Evolutionary conservation across 768 basidiomycete species (phyloP), one percentile per base, ranked within the genome.

Genomic region (Hebeloma cylindrosporum): DNA sequence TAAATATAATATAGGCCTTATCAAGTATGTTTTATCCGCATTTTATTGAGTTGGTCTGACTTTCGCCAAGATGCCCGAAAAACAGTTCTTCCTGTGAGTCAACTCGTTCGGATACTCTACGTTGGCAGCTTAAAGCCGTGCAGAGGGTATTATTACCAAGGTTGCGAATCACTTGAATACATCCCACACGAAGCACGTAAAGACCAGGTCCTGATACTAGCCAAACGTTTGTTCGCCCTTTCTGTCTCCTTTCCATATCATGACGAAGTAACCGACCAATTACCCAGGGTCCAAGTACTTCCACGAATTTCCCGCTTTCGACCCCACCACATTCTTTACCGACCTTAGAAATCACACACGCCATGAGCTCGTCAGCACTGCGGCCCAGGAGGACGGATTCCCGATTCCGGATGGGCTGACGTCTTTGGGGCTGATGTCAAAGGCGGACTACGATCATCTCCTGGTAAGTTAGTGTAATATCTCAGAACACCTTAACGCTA

Each of bases 111-210:
- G 4, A 21, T 13, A 6, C 9, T 30, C 13, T 13, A 35, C 21
- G 20, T 20, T 21, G 13, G 5, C 7, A 10, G 14, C 33, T 7
- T 30, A 37, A 8, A 21, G 0, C 17, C 14, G 6, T 21, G 30
- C 33, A 51, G 49, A 22, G 49, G 49, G 1, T 51, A 51, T 13
- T 39, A 51, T 21, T 51, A 40, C 29, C 48, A 50, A 33, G 43
- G 32, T 13, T 50, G 48, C 22, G 25, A 40, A 35, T 29, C 48
- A 4, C 29, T 45, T 20, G 25, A 17, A 35, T 45, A 45, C 31
- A 23, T 50, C 17, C 48, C 48, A 13, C 40, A 32, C 22, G 43
- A 50, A 10, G 31, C 17, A 25, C 48, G 48, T 22, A 35, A 36
- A 40, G 16, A 50, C 20, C 37, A 39, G 21, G 45, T 50, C 18